Conservation (phyloP, 2,329 filamentous ascomycete genomes). For the Cercospora citrullina region DNA sequence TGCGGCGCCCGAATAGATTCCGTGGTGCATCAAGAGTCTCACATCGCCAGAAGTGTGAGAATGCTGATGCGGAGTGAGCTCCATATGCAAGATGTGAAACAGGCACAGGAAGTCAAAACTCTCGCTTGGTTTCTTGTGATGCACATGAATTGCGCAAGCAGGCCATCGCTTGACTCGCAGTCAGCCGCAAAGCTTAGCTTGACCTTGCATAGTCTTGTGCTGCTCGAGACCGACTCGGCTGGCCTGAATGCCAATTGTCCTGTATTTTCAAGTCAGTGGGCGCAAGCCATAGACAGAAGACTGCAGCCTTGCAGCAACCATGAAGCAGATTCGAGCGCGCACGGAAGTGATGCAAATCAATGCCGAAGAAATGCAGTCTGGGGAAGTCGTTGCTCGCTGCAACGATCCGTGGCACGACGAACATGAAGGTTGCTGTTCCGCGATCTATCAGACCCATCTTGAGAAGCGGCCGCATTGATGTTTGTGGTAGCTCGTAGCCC, state of each 20-base stretch:
- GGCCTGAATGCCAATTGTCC: not conserved
- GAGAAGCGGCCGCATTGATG: not conserved
- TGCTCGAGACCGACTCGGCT: not conserved
- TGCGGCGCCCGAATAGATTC: not conserved
- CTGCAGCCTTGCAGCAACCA: not conserved
- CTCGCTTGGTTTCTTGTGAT: not conserved
- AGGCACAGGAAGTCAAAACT: conserved; percentile 1
- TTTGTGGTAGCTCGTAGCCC: not conserved
- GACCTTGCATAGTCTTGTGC: not conserved
- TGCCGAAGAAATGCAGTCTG: not conserved
- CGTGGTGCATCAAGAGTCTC: not conserved
- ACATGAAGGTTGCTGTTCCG: not conserved
- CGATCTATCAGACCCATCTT: not conserved
- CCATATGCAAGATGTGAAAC: not conserved
- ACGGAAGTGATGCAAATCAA: not conserved
- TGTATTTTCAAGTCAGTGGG: not conserved
- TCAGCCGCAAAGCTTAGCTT: not conserved
- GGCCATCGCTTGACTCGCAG: not conserved
- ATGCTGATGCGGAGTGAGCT: not conserved
- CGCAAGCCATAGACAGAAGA: not conserved
- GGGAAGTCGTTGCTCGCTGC: not conserved
- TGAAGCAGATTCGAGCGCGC: not conserved
- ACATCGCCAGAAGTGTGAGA: not conserved
- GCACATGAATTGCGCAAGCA: not conserved
- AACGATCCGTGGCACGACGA: not conserved